Evolutionary conservation across 1,284 basidiomycete genomes (phyloP), one percentile per base, ranked within the genome.

Genomic region (Microbotryum saponariae): DNA sequence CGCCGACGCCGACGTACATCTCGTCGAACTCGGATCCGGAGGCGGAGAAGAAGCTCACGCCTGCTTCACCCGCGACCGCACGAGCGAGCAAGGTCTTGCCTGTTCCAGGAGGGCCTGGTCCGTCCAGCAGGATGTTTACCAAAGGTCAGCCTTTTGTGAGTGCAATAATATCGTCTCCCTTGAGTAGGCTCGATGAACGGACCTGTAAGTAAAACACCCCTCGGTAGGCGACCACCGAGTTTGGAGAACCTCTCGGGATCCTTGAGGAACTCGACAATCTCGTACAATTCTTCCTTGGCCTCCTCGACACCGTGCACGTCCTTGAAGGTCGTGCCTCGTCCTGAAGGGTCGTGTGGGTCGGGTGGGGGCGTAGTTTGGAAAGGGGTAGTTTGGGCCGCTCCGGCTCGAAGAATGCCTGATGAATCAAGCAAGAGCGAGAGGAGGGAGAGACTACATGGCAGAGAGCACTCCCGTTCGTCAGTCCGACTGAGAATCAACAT

Each of bases 21-120:
- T 98, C 94, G 74, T 98, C 96, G 68, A 98, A 97, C 73, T 96
- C 91, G 53, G 91, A 93, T 18, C 90, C 91, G 64, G 61, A 74
- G 20, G 76, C 78, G 55, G 78, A 77, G 75, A 92, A 85, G 79
- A 92, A 92, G 3, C 89, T 88, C 18, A 97, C 92, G 49, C 89
- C 94, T 14, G 94, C 96, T 78, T 98, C 93, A 58, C 96, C 96
- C 18, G 94, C 94, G 7, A 97, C 89, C 14, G 94, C 94, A 63
- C 93, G 82, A 4, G 94, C 94, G 16, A 98, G 81, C 81, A 97
- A 84, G 2, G 94, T 98, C 80, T 97, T 97, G 74, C 94, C 94
- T 23, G 94, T 97, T 71, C 93, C 90, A 12, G 71, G 70, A 29
- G 72, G 77, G 9, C 76, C 75, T 66, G 27, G 27, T 27, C 27